Percentiles rank a stretch among this genome's conserved stretches.
phyloP scores from a whole-genome alignment of 2,329 filamentous ascomycete species.

The Xylaria digitata region DNA sequence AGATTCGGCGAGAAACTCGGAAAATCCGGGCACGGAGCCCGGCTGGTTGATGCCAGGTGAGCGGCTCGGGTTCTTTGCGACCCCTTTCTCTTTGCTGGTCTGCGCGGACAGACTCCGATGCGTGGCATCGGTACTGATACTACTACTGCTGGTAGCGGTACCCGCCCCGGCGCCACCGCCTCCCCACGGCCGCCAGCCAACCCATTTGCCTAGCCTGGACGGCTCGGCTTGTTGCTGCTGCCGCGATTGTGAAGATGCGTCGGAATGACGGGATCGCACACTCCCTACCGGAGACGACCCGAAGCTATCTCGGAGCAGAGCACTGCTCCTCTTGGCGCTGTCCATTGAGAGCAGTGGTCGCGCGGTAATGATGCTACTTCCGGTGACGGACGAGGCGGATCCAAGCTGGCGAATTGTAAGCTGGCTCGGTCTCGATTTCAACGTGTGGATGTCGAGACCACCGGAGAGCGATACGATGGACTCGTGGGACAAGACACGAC shows the following conservation, averaged over 20 bases:
- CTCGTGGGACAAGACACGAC: conserved; percentile 81
- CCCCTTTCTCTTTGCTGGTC: conserved; percentile 52
- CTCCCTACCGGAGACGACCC: conserved; percentile 43
- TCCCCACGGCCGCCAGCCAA: conserved; percentile 57
- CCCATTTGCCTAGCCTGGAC: conserved; percentile 56
- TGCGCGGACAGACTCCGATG: conserved; percentile 34
- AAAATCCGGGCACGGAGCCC: conserved; percentile 78
- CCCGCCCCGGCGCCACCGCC: conserved; percentile 24
- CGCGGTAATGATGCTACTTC: conserved; percentile 69
- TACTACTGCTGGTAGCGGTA: neutral
- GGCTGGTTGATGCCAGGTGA: conserved; percentile 82
- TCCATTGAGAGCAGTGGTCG: conserved; percentile 66
- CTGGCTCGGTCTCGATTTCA: conserved; percentile 80
- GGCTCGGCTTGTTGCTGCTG: conserved; percentile 36
- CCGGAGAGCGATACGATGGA: conserved; percentile 88
- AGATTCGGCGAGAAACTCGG: conserved; percentile 63
- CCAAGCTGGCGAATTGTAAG: conserved; percentile 69
- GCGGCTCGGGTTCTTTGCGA: conserved; percentile 55
- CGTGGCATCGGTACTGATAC: conserved; percentile 7
- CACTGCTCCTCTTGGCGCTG: conserved; percentile 62
- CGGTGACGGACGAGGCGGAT: conserved; percentile 64
- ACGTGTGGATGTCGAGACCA: conserved; percentile 89
- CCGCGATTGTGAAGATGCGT: conserved; percentile 41
- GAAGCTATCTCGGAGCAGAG: conserved; percentile 67
- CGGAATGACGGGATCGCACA: conserved; percentile 51